These are phyloP conservation scores for Tolypocladium inflatum DNA, from an alignment of 2,329 filamentous ascomycete genomes.

Conservation along the genomic window DNA sequence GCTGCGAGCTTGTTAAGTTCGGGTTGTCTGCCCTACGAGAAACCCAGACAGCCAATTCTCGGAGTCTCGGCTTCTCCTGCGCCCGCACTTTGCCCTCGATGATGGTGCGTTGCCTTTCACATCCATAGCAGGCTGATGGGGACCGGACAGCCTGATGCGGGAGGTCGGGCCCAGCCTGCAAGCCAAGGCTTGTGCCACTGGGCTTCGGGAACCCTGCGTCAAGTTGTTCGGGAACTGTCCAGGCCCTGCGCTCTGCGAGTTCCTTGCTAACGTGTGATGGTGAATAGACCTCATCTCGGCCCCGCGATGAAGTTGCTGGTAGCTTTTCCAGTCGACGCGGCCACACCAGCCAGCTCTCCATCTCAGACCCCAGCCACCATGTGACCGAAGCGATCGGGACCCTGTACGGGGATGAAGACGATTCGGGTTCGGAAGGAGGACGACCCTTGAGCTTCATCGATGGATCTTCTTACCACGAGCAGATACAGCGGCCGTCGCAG, in stretches of 20 bases:
- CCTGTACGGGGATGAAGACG: constrained; percentile 71
- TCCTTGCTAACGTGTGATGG: background rate
- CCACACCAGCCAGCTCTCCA: constrained; percentile 49
- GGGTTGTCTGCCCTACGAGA: constrained; percentile 15
- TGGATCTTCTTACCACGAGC: constrained; percentile 44
- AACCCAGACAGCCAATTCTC: constrained; percentile 14
- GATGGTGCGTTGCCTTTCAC: constrained; percentile 33
- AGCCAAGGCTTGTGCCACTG: background rate
- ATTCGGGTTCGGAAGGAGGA: constrained; percentile 44
- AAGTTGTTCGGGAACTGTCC: background rate
- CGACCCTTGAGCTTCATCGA: constrained; percentile 68
- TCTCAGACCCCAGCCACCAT: constrained; percentile 87
- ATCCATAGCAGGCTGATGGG: background rate
- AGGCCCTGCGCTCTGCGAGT: background rate
- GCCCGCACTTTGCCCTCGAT: constrained; percentile 31
- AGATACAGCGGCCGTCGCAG: constrained; percentile 26
- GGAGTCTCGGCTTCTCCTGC: constrained; percentile 25
- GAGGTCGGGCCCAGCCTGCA: background rate
- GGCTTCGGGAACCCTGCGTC: background rate
- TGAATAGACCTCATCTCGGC: constrained; percentile 46
- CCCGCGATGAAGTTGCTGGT: constrained; percentile 43
- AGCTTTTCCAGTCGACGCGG: constrained; percentile 50
- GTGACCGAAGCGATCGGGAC: constrained; percentile 90
- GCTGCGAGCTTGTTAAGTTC: constrained; percentile 10
- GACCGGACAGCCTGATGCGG: background rate